These are phyloP conservation scores for Cladochytrium replicatum DNA, from an alignment of 192 early-diverging fungal species.

Conservation along the genomic window DNA sequence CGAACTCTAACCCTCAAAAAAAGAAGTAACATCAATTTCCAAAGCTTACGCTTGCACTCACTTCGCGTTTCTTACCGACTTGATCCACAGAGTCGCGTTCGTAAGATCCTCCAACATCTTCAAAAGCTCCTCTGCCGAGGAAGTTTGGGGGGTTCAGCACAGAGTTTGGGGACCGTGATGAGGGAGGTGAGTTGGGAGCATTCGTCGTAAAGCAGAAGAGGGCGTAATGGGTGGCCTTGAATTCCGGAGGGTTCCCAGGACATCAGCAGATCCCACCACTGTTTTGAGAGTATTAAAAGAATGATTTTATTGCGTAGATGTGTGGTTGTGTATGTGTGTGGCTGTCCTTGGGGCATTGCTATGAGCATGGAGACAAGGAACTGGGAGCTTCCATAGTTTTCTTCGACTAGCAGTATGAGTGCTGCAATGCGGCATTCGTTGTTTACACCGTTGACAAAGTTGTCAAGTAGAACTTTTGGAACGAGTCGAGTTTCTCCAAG, in stretches of 20 bases:
- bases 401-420: constrained; percentile 93
- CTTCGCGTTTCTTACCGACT: constrained; percentile 26
- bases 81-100: constrained; percentile 12
- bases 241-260: constrained; percentile 81
- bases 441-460: constrained; percentile 69
- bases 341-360: constrained; percentile 82
- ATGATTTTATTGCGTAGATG: background rate
- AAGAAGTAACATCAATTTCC: too few species aligned
- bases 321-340: background rate
- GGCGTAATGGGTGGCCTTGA: constrained; percentile 75
- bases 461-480: constrained; percentile 81
- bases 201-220: constrained; percentile 81
- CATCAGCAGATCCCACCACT: constrained; percentile 68
- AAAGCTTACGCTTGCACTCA: too few species aligned
- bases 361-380: constrained; percentile 92
- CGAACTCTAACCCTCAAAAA: too few species aligned
- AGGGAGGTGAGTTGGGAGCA: constrained; percentile 84
- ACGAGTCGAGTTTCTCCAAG: constrained; percentile 82
- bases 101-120: constrained; percentile 11
- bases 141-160: constrained; percentile 76
- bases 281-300: background rate
- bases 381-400: constrained; percentile 88
- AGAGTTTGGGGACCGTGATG: constrained; percentile 77
- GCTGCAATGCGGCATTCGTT: constrained; percentile 94
- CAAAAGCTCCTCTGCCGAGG: constrained; percentile 39